Evolutionary conservation across 2,329 filamentous ascomycete genomes (phyloP).

Genomic region (Arthrobotrys musiformis): DNA sequence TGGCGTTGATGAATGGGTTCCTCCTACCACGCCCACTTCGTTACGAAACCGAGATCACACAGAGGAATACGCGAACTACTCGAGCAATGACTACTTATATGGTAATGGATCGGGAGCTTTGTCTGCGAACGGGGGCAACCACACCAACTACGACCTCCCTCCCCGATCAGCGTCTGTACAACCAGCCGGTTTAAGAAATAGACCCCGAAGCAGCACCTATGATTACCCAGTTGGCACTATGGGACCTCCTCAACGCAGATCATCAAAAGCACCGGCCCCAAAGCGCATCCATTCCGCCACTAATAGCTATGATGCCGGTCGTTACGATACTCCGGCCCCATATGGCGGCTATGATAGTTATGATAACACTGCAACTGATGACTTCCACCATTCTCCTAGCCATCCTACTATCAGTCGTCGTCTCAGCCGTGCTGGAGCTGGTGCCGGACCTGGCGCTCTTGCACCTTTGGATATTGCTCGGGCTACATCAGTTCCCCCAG

Average conservation of each 20-base stretch:
- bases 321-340: slow-evolving; percentile 50
- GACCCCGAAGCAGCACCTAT: slow-evolving; percentile 53
- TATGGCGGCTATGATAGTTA: slow-evolving; percentile 56
- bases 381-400: slow-evolving; percentile 51
- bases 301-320: slow-evolving; percentile 47
- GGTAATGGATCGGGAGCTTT: slow-evolving; percentile 40
- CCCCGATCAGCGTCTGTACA: slow-evolving; percentile 51
- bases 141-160: slow-evolving; percentile 46
- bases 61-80: slow-evolving; percentile 36
- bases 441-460: too few relatives aligned
- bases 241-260: slow-evolving; percentile 43
- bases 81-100: slow-evolving; percentile 44
- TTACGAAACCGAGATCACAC: slow-evolving; percentile 23
- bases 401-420: slow-evolving; percentile 56
- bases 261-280: slow-evolving; percentile 28
- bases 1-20: slow-evolving; percentile 50
- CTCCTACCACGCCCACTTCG: slow-evolving; percentile 43
- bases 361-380: slow-evolving; percentile 55
- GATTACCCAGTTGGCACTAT: slow-evolving; percentile 48
- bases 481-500: slow-evolving; percentile 58
- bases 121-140: slow-evolving; percentile 33
- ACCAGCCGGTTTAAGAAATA: slow-evolving; percentile 49
- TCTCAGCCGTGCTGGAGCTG: slow-evolving; percentile 55
- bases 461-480: slow-evolving; percentile 56
- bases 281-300: slow-evolving; percentile 48